Conservation (phyloP, 257 asterid genomes). For the Avicennia marina region DNA sequence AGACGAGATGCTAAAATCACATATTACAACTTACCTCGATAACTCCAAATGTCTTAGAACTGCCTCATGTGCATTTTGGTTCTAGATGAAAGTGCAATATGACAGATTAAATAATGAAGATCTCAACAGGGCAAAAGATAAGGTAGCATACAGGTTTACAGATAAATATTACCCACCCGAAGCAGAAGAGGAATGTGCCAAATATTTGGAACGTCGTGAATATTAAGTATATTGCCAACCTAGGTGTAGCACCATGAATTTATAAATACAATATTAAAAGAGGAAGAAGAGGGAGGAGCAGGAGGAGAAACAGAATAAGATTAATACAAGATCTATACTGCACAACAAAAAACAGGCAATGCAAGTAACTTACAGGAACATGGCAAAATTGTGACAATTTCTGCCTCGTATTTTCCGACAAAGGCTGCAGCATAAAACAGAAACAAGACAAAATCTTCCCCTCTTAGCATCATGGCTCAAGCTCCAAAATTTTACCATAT, state of each 20-base stretch:
- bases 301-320: slow-evolving; percentile 5
- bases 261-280: neutral
- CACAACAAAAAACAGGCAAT: slow-evolving; percentile 1
- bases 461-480: neutral
- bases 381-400: slow-evolving; percentile 94
- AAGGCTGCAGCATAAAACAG: slow-evolving; percentile 63
- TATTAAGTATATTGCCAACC: slow-evolving; percentile 64
- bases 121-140: slow-evolving; percentile 8
- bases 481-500: neutral
- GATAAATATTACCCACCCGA: slow-evolving; percentile 46
- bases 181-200: slow-evolving; percentile 92
- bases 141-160: slow-evolving; percentile 5
- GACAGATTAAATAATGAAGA: neutral
- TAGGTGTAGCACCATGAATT: slow-evolving; percentile 15
- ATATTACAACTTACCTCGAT: slow-evolving; percentile 32
- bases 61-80: slow-evolving; percentile 84
- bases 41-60: slow-evolving; percentile 69
- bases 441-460: slow-evolving; percentile 8
- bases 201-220: slow-evolving; percentile 89
- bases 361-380: slow-evolving; percentile 51
- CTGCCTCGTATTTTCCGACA: slow-evolving; percentile 69
- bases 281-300: no score
- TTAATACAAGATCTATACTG: neutral
- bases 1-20: slow-evolving; percentile 11
- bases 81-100: slow-evolving; percentile 39